These are phyloP conservation scores for Chalaropsis thielavioides DNA, from an alignment of 2,329 filamentous ascomycete genomes.

Conservation along the genomic window DNA sequence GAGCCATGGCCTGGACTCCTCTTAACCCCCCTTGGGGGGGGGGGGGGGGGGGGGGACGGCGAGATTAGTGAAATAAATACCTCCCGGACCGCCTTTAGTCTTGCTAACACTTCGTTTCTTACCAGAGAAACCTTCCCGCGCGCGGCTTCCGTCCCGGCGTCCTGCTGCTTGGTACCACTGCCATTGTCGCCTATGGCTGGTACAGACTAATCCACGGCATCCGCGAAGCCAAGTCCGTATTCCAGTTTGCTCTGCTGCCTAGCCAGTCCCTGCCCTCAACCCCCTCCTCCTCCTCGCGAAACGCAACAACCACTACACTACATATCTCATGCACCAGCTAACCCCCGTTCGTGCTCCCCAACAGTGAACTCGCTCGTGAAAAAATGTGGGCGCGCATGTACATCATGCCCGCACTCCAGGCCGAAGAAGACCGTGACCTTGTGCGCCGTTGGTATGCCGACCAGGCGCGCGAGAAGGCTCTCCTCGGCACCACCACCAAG, in stretches of 20 bases:
- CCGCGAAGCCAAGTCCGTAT: slow-evolving; percentile 74
- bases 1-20: slow-evolving; percentile 21
- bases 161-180: slow-evolving; percentile 61
- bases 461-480: slow-evolving; percentile 76
- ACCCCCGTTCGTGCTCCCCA: not conserved
- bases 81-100: no score
- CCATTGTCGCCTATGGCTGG: slow-evolving; percentile 79
- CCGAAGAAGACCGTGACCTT: slow-evolving; percentile 91
- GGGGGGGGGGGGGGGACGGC: no score
- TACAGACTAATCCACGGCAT: slow-evolving; percentile 72
- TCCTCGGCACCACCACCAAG: slow-evolving; percentile 69
- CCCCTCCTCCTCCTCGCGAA: not conserved
- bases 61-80: no score
- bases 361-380: slow-evolving; percentile 81
- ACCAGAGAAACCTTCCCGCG: slow-evolving; percentile 76
- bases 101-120: not conserved
- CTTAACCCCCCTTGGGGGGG: no score
- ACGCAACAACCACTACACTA: not conserved
- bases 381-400: slow-evolving; percentile 98
- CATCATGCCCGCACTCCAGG: slow-evolving; percentile 83
- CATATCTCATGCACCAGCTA: not conserved
- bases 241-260: not conserved
- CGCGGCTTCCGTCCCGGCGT: slow-evolving; percentile 75
- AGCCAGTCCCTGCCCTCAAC: not conserved
- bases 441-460: slow-evolving; percentile 77